Evolutionary conservation across 805 yeast species (phyloP).

Genomic region (Kluyveromyces starmeri): DNA sequence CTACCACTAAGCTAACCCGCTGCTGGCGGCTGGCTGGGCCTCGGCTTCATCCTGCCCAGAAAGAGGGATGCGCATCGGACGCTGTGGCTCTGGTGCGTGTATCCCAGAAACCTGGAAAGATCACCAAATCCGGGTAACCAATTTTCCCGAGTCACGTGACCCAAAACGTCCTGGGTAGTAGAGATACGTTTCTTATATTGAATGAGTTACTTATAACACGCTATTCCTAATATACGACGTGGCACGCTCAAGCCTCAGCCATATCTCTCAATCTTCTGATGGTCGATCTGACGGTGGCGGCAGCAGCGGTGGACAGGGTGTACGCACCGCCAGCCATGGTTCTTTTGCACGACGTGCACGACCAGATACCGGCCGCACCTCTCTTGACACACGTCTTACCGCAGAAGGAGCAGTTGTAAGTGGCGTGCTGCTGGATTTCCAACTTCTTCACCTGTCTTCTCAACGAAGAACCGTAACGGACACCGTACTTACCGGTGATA

Average conservation of each 20-base stretch:
- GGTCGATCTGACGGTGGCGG: conserved; percentile 99
- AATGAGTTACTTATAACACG: conserved; percentile 6
- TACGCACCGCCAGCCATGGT: conserved; percentile 99
- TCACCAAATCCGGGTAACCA: too few relatives aligned
- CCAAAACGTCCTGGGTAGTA: too few relatives aligned
- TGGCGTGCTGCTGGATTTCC: conserved; percentile 98
- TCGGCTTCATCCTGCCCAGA: too few relatives aligned
- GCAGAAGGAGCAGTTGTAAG: conserved; percentile 99
- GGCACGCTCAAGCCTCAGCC: conserved; percentile 85
- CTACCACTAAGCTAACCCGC: too few relatives aligned
- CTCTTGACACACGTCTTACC: conserved; percentile 98
- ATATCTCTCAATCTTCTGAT: conserved; percentile 99
- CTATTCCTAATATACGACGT: conserved; percentile 8
- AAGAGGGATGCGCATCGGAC: too few relatives aligned
- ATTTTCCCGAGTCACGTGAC: too few relatives aligned
- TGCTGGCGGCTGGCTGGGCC: too few relatives aligned
- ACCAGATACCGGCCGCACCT: conserved; percentile 98
- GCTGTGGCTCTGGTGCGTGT: too few relatives aligned
- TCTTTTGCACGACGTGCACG: conserved; percentile 89
- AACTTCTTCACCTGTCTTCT: conserved; percentile 99
- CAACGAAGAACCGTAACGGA: conserved; percentile 99
- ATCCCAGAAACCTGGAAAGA: too few relatives aligned
- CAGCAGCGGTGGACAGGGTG: conserved; percentile 98
- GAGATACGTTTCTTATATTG: conserved; percentile 3
- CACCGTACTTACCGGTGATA: conserved; percentile 99